phyloP scores from a whole-genome alignment of 2,329 filamentous ascomycete genomes.

The Botryosphaeria dothidea region DNA sequence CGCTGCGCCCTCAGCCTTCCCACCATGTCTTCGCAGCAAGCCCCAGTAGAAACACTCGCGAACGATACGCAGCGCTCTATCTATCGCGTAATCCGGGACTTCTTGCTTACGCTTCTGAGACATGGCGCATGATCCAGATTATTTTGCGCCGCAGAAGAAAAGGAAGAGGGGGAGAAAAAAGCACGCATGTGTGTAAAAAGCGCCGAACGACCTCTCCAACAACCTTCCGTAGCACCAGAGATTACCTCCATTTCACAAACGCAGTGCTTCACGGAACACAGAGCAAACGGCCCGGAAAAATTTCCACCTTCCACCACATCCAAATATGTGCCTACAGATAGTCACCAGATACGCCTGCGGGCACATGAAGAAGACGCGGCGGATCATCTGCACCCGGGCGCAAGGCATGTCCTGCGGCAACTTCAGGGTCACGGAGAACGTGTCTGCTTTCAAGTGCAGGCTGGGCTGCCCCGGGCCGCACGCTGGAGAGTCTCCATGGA shows the following conservation, averaged over 20 bases:
- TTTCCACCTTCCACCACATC: too few species aligned
- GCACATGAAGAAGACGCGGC: constrained; percentile 3
- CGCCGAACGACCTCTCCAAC: too few species aligned
- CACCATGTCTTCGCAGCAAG: too few species aligned
- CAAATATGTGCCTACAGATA: not conserved
- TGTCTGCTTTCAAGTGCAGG: not conserved
- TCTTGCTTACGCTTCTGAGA: not conserved
- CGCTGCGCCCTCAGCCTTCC: too few species aligned
- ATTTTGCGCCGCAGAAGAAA: not conserved
- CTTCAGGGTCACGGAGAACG: not conserved
- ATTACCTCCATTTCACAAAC: too few species aligned
- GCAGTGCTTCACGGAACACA: too few species aligned
- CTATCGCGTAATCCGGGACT: not conserved
- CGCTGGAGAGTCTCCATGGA: not conserved
- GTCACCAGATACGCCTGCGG: constrained; percentile 1
- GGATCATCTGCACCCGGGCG: not conserved
- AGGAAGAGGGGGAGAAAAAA: not conserved
- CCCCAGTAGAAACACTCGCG: not conserved
- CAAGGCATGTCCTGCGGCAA: not conserved
- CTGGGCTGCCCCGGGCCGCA: not conserved
- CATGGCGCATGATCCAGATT: not conserved
- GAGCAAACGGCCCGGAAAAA: too few species aligned
- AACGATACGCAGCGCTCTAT: not conserved
- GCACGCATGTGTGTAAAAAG: too few species aligned
- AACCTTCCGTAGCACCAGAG: too few species aligned